Evolutionary conservation across 768 basidiomycete genomes (phyloP).

Genomic region (Lanmaoa rubissima): DNA sequence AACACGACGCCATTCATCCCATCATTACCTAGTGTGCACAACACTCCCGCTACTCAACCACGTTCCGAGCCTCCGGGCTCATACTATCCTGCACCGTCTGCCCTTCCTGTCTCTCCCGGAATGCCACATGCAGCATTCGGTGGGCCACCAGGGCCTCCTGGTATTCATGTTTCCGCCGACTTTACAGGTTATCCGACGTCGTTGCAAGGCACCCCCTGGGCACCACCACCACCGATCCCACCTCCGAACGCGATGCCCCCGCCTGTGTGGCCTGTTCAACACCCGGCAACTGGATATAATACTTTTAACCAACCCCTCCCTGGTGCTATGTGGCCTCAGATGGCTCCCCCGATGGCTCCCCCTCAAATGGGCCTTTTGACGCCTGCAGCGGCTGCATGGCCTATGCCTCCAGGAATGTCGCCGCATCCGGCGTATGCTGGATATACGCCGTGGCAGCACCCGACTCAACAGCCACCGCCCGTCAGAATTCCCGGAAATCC

Average conservation of each 20-base stretch:
- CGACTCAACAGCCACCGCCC: constrained; percentile 26
- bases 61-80: constrained; percentile 30
- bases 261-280: constrained; percentile 19
- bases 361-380: constrained; percentile 21
- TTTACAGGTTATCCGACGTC: constrained; percentile 33
- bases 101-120: constrained; percentile 26
- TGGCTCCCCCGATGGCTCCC: constrained; percentile 7
- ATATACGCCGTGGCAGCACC: constrained; percentile 30
- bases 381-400: constrained; percentile 27
- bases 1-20: constrained; percentile 41
- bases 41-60: constrained; percentile 22
- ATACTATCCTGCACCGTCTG: constrained; percentile 31
- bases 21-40: constrained; percentile 26
- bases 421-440: constrained; percentile 19
- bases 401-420: constrained; percentile 26
- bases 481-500: constrained; percentile 21
- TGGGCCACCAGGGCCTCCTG: constrained; percentile 2
- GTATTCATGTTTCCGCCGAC: constrained; percentile 26
- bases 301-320: constrained; percentile 34
- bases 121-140: constrained; percentile 7
- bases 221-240: constrained; percentile 17
- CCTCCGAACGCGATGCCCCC: constrained; percentile 23
- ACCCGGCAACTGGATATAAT: constrained; percentile 24
- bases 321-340: constrained; percentile 23
- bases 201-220: constrained; percentile 29